phyloP scores from a whole-genome alignment of 2,329 filamentous ascomycete species.

The Colletotrichum endophyticum region DNA sequence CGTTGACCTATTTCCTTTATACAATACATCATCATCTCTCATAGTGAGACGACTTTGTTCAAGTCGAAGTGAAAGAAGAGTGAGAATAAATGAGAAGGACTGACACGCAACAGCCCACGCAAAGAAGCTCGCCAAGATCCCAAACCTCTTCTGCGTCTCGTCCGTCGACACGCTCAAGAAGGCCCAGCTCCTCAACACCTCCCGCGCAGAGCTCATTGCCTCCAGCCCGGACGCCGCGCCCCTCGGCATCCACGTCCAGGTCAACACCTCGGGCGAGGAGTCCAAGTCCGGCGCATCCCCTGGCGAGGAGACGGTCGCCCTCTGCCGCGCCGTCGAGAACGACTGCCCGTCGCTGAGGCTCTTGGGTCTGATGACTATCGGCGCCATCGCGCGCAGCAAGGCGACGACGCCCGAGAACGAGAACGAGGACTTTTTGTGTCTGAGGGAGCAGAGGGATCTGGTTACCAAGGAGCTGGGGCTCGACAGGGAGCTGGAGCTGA shows the following conservation, averaged over 20 bases:
- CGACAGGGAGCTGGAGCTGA: slow-evolving; percentile 75
- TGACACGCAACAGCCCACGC: slow-evolving; percentile 72
- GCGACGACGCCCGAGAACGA: slow-evolving; percentile 76
- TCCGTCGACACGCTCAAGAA: slow-evolving; percentile 91
- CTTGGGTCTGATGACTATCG: slow-evolving; percentile 94
- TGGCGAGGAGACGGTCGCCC: slow-evolving; percentile 58
- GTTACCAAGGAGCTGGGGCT: slow-evolving; percentile 60
- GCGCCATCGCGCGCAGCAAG: slow-evolving; percentile 85
- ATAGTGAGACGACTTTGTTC: background rate
- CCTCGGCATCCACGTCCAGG: slow-evolving; percentile 84
- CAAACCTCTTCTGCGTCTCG: slow-evolving; percentile 90
- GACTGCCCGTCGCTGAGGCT: slow-evolving; percentile 77
- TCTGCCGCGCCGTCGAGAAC: slow-evolving; percentile 74
- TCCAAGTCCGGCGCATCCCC: slow-evolving; percentile 85
- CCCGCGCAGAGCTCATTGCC: slow-evolving; percentile 65
- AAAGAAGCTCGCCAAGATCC: slow-evolving; percentile 82
- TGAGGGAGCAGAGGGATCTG: slow-evolving; percentile 73
- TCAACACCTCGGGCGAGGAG: slow-evolving; percentile 92
- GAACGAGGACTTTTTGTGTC: slow-evolving; percentile 84
- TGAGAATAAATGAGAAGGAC: background rate
- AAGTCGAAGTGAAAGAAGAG: background rate
- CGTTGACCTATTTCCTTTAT: background rate
- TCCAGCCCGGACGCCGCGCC: slow-evolving; percentile 42
- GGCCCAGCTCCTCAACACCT: slow-evolving; percentile 78
- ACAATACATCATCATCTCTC: background rate